These are phyloP conservation scores for Tetrapyrgos nigripes DNA, from an alignment of 1,284 basidiomycete genomes.

Conservation along the genomic window DNA sequence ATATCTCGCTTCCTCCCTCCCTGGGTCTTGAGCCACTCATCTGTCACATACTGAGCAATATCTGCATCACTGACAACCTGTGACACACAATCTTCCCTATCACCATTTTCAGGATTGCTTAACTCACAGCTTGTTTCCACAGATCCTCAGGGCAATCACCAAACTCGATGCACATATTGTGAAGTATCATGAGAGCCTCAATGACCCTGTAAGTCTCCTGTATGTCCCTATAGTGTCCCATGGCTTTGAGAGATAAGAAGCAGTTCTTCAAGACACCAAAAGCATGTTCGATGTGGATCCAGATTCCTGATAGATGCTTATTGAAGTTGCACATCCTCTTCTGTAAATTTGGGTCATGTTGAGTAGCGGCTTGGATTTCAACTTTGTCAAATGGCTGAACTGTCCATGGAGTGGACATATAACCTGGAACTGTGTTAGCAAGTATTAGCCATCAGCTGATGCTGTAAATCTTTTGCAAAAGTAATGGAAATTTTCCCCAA, in stretches of 20 bases:
- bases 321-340: constrained; percentile 24
- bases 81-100: neutral
- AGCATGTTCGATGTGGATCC: constrained; percentile 32
- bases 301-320: constrained; percentile 22
- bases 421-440: too few relatives aligned
- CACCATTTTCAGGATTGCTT: constrained; percentile 1
- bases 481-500: too few relatives aligned
- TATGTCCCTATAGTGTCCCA: constrained; percentile 27
- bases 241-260: constrained; percentile 26
- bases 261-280: constrained; percentile 33
- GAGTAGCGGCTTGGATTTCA: constrained; percentile 13
- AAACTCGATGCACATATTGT: constrained; percentile 30
- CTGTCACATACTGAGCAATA: constrained; percentile 19
- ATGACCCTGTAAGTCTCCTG: too few relatives aligned
- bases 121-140: too few relatives aligned
- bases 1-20: constrained; percentile 5
- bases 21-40: constrained; percentile 21
- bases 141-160: constrained; percentile 18
- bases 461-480: too few relatives aligned
- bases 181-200: constrained; percentile 30
- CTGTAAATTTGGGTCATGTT: constrained; percentile 11
- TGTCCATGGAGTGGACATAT: constrained; percentile 25
- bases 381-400: constrained; percentile 30
- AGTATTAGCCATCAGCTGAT: too few relatives aligned
- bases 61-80: constrained; percentile 11